Conservation (phyloP, 164 flowering plant genomes). For the Taxillus chinensis region DNA sequence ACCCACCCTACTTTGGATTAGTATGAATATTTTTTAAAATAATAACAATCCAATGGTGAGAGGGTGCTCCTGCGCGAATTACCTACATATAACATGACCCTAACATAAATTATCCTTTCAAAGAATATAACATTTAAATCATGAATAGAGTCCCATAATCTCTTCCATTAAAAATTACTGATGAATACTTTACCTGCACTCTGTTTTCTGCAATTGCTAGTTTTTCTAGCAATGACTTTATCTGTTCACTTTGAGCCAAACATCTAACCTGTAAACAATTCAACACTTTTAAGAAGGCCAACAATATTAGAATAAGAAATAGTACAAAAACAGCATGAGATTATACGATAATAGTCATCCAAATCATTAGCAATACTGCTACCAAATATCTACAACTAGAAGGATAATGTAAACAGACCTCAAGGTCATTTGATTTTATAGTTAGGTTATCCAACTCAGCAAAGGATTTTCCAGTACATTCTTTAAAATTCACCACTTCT, state of each 20-base stretch:
- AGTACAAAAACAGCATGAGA: background rate
- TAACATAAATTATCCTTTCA: too few species aligned
- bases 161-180: background rate
- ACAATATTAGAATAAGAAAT: background rate
- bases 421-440: constrained; percentile 32
- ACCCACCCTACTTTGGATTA: too few species aligned
- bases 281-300: background rate
- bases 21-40: too few species aligned
- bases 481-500: constrained; percentile 28
- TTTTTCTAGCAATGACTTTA: constrained; percentile 44
- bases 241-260: constrained; percentile 41
- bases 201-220: constrained; percentile 52
- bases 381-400: background rate
- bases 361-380: background rate
- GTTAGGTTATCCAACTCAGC: constrained; percentile 29
- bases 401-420: constrained; percentile 24
- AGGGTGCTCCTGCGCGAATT: too few species aligned
- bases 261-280: constrained; percentile 47
- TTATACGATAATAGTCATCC: background rate
- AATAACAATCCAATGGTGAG: too few species aligned
- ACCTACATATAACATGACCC: too few species aligned
- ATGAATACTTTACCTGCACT: constrained; percentile 35
- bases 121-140: too few species aligned
- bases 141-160: too few species aligned
- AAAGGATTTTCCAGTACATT: constrained; percentile 20